Conservation (phyloP, 768 basidiomycete species). For the Boletus pseudo-olivaceus region DNA sequence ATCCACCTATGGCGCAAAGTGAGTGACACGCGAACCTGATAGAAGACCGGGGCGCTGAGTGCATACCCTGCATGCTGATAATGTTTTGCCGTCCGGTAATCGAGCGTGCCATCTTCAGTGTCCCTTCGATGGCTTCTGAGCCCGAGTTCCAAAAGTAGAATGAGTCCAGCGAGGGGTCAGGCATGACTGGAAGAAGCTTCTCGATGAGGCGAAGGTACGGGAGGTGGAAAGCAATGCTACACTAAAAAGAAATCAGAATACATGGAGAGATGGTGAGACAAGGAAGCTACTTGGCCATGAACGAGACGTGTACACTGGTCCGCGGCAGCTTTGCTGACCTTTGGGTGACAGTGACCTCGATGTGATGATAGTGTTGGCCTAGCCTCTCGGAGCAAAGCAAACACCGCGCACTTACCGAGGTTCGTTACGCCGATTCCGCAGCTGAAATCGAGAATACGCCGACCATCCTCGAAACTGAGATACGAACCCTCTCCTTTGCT, state of each 20-base stretch:
- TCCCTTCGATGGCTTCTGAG: constrained; percentile 87
- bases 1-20: constrained; percentile 49
- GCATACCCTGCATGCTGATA: constrained; percentile 80
- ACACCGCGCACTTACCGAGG: constrained; percentile 49
- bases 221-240: constrained; percentile 83
- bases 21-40: neutral
- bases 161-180: constrained; percentile 83
- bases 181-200: constrained; percentile 83
- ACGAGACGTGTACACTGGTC: constrained; percentile 80
- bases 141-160: constrained; percentile 99
- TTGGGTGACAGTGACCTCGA: constrained; percentile 83
- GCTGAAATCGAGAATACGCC: constrained; percentile 78
- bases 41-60: neutral
- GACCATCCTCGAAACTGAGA: constrained; percentile 68
- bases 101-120: constrained; percentile 81
- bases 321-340: constrained; percentile 83
- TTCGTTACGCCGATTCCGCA: constrained; percentile 86
- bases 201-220: constrained; percentile 88
- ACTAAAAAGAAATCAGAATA: constrained; percentile 43
- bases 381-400: neutral
- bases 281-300: constrained; percentile 61
- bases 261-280: neutral
- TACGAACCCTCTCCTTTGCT: constrained; percentile 70
- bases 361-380: neutral
- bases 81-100: constrained; percentile 84